Evolutionary conservation across 1,139 yeast species (phyloP).

Genomic region (Kodamaea fungicola): DNA sequence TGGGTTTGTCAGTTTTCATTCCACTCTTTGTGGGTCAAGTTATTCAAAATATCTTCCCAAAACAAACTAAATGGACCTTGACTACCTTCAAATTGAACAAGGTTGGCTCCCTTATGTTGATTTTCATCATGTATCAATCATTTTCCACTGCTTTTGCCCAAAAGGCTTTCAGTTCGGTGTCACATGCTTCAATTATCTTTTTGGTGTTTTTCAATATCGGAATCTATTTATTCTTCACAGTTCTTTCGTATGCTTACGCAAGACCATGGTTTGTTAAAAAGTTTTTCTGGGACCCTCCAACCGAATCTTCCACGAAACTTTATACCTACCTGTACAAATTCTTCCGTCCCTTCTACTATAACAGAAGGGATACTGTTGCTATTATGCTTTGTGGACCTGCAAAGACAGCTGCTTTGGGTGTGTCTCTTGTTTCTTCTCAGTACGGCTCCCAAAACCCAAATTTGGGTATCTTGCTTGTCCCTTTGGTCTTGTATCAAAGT

Average conservation of each 20-base stretch:
- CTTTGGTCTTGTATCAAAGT: conserved; percentile 80
- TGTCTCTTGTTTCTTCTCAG: conserved; percentile 74
- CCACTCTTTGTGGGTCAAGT: conserved; percentile 89
- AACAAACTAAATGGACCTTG: conserved; percentile 57
- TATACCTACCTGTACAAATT: conserved; percentile 40
- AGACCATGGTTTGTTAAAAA: conserved; percentile 54
- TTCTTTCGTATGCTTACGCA: conserved; percentile 52
- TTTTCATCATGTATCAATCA: conserved; percentile 78
- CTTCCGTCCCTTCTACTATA: conserved; percentile 67
- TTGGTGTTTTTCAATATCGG: conserved; percentile 80
- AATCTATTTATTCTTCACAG: conserved; percentile 70
- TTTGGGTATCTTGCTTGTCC: conserved; percentile 72
- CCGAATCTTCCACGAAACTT: conserved; percentile 32
- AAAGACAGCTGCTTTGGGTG: conserved; percentile 89
- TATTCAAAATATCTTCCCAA: conserved; percentile 65
- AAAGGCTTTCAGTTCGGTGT: conserved; percentile 68
- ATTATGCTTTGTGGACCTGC: conserved; percentile 90
- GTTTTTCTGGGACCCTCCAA: conserved; percentile 47
- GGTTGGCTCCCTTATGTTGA: conserved; percentile 74
- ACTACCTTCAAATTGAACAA: conserved; percentile 60
- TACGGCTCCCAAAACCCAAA: conserved; percentile 61
- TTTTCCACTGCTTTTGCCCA: conserved; percentile 88
- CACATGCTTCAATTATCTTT: conserved; percentile 66
- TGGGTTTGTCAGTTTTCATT: conserved; percentile 77
- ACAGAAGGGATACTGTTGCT: conserved; percentile 68